phyloP scores from a whole-genome alignment of 257 asterid genomes.

The Plantago major region DNA sequence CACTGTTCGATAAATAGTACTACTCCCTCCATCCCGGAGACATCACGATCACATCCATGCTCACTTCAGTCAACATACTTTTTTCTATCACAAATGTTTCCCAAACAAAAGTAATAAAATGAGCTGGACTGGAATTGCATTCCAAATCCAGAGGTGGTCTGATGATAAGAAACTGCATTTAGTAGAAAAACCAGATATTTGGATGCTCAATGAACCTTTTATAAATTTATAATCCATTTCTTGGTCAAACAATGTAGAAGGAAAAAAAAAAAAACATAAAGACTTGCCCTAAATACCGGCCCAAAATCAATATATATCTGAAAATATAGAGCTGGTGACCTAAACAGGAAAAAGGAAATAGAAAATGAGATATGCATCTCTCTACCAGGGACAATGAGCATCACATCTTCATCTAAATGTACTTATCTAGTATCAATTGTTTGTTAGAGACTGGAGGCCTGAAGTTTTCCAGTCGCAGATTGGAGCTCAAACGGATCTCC shows the following conservation, averaged over 20 bases:
- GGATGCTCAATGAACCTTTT: slow-evolving; percentile 26
- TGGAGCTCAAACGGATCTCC: slow-evolving; percentile 42
- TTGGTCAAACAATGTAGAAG: slow-evolving; percentile 15
- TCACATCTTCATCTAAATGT: slow-evolving; percentile 25
- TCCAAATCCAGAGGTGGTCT: too few species aligned
- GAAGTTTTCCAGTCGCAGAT: slow-evolving; percentile 42
- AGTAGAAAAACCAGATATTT: too few species aligned
- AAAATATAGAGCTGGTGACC: slow-evolving; percentile 21
- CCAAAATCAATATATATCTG: slow-evolving; percentile 24
- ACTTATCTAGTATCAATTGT: slow-evolving; percentile 38
- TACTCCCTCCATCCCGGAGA: too few species aligned
- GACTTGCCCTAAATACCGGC: slow-evolving; percentile 16
- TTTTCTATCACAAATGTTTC: too few species aligned
- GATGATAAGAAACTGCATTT: too few species aligned
- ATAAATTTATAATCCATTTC: slow-evolving; percentile 24
- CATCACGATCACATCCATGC: neutral
- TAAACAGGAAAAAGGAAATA: neutral
- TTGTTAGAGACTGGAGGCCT: slow-evolving; percentile 38
- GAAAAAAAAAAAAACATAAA: slow-evolving; percentile 18
- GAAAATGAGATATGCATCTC: slow-evolving; percentile 9
- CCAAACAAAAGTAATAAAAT: too few species aligned
- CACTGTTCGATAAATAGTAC: too few species aligned
- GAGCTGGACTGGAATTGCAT: too few species aligned
- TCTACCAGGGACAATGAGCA: slow-evolving; percentile 25
- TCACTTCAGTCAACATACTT: neutral